Evolutionary conservation across 2,329 filamentous ascomycete genomes (phyloP).

Genomic region (Bisporella sp.): DNA sequence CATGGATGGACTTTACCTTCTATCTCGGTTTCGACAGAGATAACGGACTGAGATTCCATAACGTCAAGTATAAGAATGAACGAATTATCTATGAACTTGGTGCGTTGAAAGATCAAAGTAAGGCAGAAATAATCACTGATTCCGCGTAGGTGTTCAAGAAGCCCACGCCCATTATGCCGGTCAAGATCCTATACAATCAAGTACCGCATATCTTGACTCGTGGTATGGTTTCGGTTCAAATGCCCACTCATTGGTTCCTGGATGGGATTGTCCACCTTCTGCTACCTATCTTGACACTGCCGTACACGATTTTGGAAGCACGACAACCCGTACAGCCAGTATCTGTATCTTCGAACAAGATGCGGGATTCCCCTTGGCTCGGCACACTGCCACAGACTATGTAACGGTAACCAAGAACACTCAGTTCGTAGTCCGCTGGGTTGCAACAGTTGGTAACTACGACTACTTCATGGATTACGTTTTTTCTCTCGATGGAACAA

Average conservation of each 20-base stretch:
- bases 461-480: slow-evolving; percentile 44
- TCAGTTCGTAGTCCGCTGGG: slow-evolving; percentile 38
- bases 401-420: slow-evolving; percentile 41
- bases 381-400: slow-evolving; percentile 37
- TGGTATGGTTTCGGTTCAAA: slow-evolving; percentile 26
- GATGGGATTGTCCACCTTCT: slow-evolving; percentile 39
- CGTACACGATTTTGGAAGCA: slow-evolving; percentile 37
- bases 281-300: slow-evolving; percentile 42
- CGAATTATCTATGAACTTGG: slow-evolving; percentile 48
- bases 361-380: slow-evolving; percentile 40
- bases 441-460: slow-evolving; percentile 48
- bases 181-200: slow-evolving; percentile 21
- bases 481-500: slow-evolving; percentile 44
- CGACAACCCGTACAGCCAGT: slow-evolving; percentile 38
- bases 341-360: slow-evolving; percentile 51
- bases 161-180: slow-evolving; percentile 21
- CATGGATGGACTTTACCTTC: slow-evolving; percentile 27
- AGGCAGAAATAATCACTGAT: too few species aligned
- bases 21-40: slow-evolving; percentile 43
- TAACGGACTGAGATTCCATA: slow-evolving; percentile 40
- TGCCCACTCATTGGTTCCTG: slow-evolving; percentile 23
- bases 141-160: too few species aligned
- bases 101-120: slow-evolving; percentile 36
- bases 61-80: slow-evolving; percentile 48
- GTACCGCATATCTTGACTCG: slow-evolving; percentile 26